phyloP scores from a whole-genome alignment of 192 early-diverging fungal genomes.

The Backusella luteola region DNA sequence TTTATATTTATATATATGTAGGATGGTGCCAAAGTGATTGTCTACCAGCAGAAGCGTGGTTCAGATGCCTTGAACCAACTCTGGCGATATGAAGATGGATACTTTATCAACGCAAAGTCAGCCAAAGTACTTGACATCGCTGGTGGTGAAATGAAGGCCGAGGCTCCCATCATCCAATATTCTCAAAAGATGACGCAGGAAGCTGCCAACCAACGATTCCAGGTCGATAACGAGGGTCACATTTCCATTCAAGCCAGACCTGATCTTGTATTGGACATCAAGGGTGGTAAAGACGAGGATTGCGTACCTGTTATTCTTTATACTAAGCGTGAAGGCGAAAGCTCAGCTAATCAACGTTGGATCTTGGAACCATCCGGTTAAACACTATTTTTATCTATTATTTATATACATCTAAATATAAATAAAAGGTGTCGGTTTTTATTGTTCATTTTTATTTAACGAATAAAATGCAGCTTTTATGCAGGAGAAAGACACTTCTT shows the following conservation, averaged over 20 bases:
- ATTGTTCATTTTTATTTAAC: neutral
- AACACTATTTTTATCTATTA: neutral
- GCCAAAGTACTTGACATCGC: slow-evolving; percentile 25
- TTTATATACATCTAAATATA: neutral
- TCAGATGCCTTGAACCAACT: slow-evolving; percentile 16
- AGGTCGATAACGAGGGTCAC: slow-evolving; percentile 24
- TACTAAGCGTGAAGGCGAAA: slow-evolving; percentile 15
- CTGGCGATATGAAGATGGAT: slow-evolving; percentile 17
- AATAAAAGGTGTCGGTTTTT: neutral
- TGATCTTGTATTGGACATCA: slow-evolving; percentile 23
- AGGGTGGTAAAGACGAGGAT: slow-evolving; percentile 14
- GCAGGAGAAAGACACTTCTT: neutral
- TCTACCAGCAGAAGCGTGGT: slow-evolving; percentile 13
- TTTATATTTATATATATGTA: neutral
- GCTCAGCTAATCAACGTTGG: slow-evolving; percentile 25
- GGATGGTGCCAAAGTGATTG: slow-evolving; percentile 22
- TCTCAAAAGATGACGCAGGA: slow-evolving; percentile 14
- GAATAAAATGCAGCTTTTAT: neutral
- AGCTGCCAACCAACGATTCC: slow-evolving; percentile 23
- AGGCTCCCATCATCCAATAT: slow-evolving; percentile 16
- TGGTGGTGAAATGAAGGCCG: slow-evolving; percentile 16
- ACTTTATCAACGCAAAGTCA: slow-evolving; percentile 22
- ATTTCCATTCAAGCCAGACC: slow-evolving; percentile 15
- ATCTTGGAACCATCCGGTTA: slow-evolving; percentile 6
- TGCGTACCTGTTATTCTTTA: slow-evolving; percentile 19